phyloP scores from a whole-genome alignment of 1,284 basidiomycete genomes.

The Ustilago vetiveriae region DNA sequence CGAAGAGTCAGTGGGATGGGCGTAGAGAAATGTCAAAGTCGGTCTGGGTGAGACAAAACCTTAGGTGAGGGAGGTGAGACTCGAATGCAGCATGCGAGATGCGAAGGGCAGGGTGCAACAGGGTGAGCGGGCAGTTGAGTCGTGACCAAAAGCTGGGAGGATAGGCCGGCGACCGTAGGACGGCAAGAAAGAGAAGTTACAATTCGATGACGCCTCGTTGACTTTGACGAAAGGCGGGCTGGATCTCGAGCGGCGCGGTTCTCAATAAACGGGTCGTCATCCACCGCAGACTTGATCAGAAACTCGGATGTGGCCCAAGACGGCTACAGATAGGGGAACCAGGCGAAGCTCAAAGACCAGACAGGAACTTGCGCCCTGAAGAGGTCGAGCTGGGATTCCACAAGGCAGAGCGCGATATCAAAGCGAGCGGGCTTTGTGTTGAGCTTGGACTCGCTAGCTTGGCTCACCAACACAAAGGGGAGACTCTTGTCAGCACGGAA shows the following conservation, averaged over 20 bases:
- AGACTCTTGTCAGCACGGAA: background rate
- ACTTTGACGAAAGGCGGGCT: constrained; percentile 2
- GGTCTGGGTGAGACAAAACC: background rate
- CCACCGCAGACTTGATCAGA: too few relatives aligned
- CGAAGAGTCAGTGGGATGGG: constrained; percentile 2
- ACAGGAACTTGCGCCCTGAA: too few relatives aligned
- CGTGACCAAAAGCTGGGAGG: background rate
- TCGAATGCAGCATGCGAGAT: background rate
- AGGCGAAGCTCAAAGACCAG: too few relatives aligned
- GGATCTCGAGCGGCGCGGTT: constrained; percentile 3
- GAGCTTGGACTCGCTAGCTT: too few relatives aligned
- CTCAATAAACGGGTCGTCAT: too few relatives aligned
- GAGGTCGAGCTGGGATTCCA: too few relatives aligned
- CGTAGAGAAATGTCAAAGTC: constrained; percentile 3
- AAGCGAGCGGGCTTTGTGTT: too few relatives aligned
- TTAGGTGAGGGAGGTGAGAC: background rate
- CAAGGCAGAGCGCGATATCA: too few relatives aligned
- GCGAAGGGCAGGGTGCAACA: constrained; percentile 1
- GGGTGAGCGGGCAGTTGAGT: too few relatives aligned
- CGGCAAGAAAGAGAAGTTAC: constrained; percentile 37
- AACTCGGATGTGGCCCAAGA: background rate
- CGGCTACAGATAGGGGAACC: too few relatives aligned
- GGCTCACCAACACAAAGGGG: too few relatives aligned
- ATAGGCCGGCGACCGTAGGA: background rate
- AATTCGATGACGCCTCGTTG: constrained; percentile 9